Evolutionary conservation across 2,329 filamentous ascomycete genomes (phyloP).

Genomic region (Aspergillus glaucus): DNA sequence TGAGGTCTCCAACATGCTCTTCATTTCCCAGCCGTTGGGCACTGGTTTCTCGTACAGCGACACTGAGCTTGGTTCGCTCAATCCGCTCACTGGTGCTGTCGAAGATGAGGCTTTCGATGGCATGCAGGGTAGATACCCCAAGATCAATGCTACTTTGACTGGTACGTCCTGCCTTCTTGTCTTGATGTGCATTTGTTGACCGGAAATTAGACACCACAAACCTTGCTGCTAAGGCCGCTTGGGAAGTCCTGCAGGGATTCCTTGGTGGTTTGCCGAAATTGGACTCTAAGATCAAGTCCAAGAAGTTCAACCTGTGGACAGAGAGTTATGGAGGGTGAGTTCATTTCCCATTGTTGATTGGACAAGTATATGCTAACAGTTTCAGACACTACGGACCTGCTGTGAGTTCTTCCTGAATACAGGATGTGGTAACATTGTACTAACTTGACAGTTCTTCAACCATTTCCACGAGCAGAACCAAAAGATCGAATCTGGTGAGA

Average conservation of each 20-base stretch:
- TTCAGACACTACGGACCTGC: slow-evolving; percentile 46
- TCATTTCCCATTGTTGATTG: not conserved
- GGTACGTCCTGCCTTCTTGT: slow-evolving; percentile 15
- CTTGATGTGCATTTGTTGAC: not conserved
- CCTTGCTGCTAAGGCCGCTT: slow-evolving; percentile 49
- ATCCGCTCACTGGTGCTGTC: slow-evolving; percentile 40
- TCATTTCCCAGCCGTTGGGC: slow-evolving; percentile 56
- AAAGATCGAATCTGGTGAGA: slow-evolving; percentile 46
- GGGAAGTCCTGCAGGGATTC: slow-evolving; percentile 53
- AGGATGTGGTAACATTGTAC: not conserved
- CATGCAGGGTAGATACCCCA: slow-evolving; percentile 43
- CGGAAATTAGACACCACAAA: slow-evolving; percentile 46
- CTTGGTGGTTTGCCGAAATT: slow-evolving; percentile 44
- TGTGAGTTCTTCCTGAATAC: slow-evolving; percentile 11
- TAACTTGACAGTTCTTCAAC: slow-evolving; percentile 43
- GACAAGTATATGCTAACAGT: not conserved
- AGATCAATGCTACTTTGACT: slow-evolving; percentile 45
- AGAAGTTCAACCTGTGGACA: slow-evolving; percentile 54
- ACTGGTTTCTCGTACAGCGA: slow-evolving; percentile 42
- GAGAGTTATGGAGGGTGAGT: slow-evolving; percentile 47
- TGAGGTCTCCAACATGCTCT: slow-evolving; percentile 55
- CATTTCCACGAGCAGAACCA: slow-evolving; percentile 55
- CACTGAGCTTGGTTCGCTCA: slow-evolving; percentile 35
- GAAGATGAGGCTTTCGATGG: slow-evolving; percentile 39
- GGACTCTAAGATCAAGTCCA: slow-evolving; percentile 45